These are phyloP conservation scores for Cenchrus purpureus DNA, from an alignment of 176 grass and related monocot genomes.

Conservation along the genomic window DNA sequence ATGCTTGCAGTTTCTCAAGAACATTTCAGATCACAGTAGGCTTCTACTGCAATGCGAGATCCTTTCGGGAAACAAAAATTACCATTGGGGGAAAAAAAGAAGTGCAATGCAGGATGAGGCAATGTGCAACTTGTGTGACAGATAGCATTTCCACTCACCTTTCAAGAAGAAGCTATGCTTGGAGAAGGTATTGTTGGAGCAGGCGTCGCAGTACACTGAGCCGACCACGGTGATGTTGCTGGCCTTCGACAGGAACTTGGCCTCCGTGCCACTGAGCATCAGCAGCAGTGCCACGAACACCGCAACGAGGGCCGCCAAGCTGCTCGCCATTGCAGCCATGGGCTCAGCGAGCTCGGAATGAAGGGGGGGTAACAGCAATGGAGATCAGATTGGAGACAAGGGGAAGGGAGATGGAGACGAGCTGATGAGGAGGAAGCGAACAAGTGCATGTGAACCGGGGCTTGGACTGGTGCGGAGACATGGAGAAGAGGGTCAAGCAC, in stretches of 20 bases:
- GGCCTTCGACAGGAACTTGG: conserved; percentile 55
- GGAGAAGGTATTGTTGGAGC: conserved; percentile 95
- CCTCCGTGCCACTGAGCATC: conserved; percentile 41
- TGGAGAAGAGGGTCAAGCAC: conserved; percentile 45
- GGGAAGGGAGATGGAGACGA: background rate
- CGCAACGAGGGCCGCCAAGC: conserved; percentile 16
- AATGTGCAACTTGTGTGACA: background rate
- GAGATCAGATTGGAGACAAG: conserved; percentile 26
- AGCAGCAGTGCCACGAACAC: conserved; percentile 26
- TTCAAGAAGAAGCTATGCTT: conserved; percentile 95
- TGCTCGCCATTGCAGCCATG: conserved; percentile 40
- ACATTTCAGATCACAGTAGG: background rate
- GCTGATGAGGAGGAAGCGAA: conserved; percentile 38
- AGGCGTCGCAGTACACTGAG: conserved; percentile 94
- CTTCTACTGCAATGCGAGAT: conserved; percentile 9
- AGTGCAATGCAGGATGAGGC: conserved; percentile 9
- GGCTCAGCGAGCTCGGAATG: conserved; percentile 24
- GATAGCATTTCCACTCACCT: conserved; percentile 53
- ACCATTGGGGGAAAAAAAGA: background rate
- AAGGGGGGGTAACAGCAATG: conserved; percentile 14
- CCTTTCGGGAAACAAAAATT: background rate
- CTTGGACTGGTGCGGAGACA: conserved; percentile 61
- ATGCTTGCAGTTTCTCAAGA: background rate
- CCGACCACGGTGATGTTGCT: conserved; percentile 90
- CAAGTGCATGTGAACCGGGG: conserved; percentile 67